phyloP scores from a whole-genome alignment of 2,329 filamentous ascomycete species.

The Westerdykella sp. region DNA sequence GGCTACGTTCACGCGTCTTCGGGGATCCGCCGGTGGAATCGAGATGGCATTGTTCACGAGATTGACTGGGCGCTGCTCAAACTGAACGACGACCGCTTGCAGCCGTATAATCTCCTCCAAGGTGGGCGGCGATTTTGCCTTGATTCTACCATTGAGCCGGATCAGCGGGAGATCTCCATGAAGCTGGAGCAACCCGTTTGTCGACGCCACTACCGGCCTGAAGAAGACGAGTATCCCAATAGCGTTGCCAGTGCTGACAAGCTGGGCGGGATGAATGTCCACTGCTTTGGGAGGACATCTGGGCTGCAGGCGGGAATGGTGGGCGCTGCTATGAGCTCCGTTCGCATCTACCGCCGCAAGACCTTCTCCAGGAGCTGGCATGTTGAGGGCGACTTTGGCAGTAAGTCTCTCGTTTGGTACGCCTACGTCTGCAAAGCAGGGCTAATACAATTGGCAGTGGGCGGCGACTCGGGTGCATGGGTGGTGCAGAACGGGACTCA shows the following conservation, averaged over 20 bases:
- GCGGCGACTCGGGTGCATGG: conserved; percentile 91
- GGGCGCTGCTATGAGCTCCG: conserved; percentile 68
- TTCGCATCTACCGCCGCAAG: conserved; percentile 79
- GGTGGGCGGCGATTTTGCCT: conserved; percentile 40
- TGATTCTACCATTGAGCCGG: conserved; percentile 14
- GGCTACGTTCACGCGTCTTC: conserved; percentile 86
- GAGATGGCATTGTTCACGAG: conserved; percentile 72
- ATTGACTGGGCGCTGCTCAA: conserved; percentile 93
- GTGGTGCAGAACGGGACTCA: conserved; percentile 75
- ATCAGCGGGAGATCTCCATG: conserved; percentile 25
- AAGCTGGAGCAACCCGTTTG: conserved; percentile 32
- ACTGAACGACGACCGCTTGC: conserved; percentile 64
- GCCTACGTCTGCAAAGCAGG: neutral
- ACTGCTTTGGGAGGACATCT: conserved; percentile 82
- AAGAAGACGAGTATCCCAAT: conserved; percentile 46
- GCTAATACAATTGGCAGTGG: conserved; percentile 46
- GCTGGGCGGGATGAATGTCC: conserved; percentile 71
- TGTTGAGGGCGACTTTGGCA: conserved; percentile 54
- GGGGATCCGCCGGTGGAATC: conserved; percentile 70
- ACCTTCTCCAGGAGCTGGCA: conserved; percentile 70
- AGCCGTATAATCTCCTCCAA: conserved; percentile 66
- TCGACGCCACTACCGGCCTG: conserved; percentile 28
- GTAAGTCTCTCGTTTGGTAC: conserved; percentile 29
- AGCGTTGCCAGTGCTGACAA: conserved; percentile 54
- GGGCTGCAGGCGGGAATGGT: conserved; percentile 76